Base-by-base conservation (phyloP, 768 basidiomycete species). In the Ramaria sp. region DNA sequence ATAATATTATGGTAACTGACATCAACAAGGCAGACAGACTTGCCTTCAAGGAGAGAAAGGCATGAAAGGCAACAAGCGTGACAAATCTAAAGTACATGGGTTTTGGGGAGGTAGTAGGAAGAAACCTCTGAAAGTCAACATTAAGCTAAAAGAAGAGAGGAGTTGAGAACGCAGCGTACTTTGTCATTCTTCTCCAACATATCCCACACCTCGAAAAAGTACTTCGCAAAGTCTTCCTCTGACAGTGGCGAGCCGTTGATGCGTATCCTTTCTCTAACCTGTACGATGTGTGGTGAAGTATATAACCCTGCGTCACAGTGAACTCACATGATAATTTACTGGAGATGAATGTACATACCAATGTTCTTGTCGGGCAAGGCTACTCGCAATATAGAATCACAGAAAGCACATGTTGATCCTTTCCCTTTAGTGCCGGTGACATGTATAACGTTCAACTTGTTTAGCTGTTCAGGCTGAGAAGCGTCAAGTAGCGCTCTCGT, bases 361-460 rank as follows among this genome's bases (percentile, higher is more conserved):
- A 88, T 78, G 73, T 83, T 93, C 74, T 84, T 88, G 1, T 74
- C 69, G 6, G 93, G 85, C 59, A 70, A 77, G n/a, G 76, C 69
- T 56, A 78, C 74, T n/a, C 89, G 79, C 48, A 98, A 72, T 51
- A 97, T 83, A 9, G 87, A 88, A 61, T 92, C 86, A 3, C 81
- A 78, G 62, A 98, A 98, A 7, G 96, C 95, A 59, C 88, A 90
- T 1, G 96, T 93, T 3, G 95, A 98, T 6, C 95, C 95, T 67
- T 99, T 99, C 32, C 95, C 95, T 70, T 99, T 99, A 3, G 96
- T 98, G 3, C 95, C 95, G 8, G 95, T 94, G 60, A 99, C 82
- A 71, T 99, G 95, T 45, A 98, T 79, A 55, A 95, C 91, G 67
- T 97, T 95, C 52, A 99, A 73, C 22, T 71, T 69, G 65, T 97